Base-by-base conservation (phyloP, 2,329 filamentous ascomycete species). In the Arthrocladium fulminans region DNA sequence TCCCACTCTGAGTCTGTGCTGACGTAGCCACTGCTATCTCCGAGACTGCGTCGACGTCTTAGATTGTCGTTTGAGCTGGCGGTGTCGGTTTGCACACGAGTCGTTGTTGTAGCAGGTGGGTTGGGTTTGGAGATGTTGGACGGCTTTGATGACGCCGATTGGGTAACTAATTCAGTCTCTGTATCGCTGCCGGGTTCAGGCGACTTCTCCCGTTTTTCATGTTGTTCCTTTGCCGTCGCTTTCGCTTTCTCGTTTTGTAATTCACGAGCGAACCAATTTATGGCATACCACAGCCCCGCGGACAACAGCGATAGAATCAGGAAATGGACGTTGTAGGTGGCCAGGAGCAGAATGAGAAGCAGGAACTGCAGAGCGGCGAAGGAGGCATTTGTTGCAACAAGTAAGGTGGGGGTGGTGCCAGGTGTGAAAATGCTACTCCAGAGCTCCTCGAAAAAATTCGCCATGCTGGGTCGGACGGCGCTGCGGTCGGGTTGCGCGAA, bases 1-100 rank as follows among this genome's bases (percentile, higher is more conserved):
- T 96, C 90, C 90, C 90, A 97, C 69, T 97, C 90, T 61, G 90
- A 90, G 69, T 97, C 90, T 3, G 89, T 96, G 67, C 88, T 90
- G 53, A 74, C 61, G 54, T 79, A 75, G 9, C 73, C 75, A n/a
- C 69, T 72, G 46, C 63, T 73, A 46, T 73, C 73, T 48, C 73
- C 73, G 9, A 69, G 65, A 48, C 67, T 59, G 53, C 63, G 70
- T 50, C 70, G 65, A 12, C 30, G 27, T 27, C 32, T 13, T 12
- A 49, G 17, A 23, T 40, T 20, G 6, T 37, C 30, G 7, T 17
- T 17, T 22, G 30, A 19, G 22, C 9, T 6, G 13, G 35, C 7
- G 8, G 19, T 4, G 17, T 34, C 20, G 13, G 45, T 6, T n/a
- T 41, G 37, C 25, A 48, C 15, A 22, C 9, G 29, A 39, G n/a